Percentiles rank a stretch among this genome's conserved stretches.
Evolutionary conservation across 306 rosid species (phyloP).

Genomic region (Pterocarpus macrocarpus): DNA sequence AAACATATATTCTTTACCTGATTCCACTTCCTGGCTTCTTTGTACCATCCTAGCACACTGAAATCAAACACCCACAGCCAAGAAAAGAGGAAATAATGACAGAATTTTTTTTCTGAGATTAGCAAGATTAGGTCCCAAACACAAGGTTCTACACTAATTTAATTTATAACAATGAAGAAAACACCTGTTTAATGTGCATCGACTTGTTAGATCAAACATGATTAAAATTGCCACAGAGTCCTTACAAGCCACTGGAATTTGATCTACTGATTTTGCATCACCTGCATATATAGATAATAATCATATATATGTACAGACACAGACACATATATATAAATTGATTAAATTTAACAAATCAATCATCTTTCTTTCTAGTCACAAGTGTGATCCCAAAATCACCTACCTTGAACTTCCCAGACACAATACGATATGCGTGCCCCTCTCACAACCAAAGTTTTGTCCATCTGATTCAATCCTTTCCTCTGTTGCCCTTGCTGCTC

Average conservation of each 20-base stretch:
- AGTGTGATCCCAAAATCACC: slow-evolving; percentile 30
- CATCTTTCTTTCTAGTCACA: neutral
- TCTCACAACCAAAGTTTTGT: slow-evolving; percentile 71
- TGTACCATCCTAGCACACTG: slow-evolving; percentile 80
- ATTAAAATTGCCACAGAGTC: slow-evolving; percentile 89
- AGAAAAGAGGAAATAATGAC: neutral
- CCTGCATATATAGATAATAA: slow-evolving; percentile 53
- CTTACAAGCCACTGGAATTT: slow-evolving; percentile 77
- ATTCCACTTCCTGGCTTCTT: slow-evolving; percentile 87
- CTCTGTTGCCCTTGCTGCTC: slow-evolving; percentile 47
- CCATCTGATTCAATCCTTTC: slow-evolving; percentile 67
- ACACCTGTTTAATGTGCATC: slow-evolving; percentile 87
- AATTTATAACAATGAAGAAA: neutral
- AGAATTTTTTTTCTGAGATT: slow-evolving; percentile 30
- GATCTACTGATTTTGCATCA: slow-evolving; percentile 64
- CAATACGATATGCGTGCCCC: slow-evolving; percentile 88
- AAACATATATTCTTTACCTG: slow-evolving; percentile 58
- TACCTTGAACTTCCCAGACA: slow-evolving; percentile 98
- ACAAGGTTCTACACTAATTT: neutral
- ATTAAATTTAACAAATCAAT: neutral
- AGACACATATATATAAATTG: no score
- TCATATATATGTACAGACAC: neutral
- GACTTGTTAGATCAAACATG: slow-evolving; percentile 98
- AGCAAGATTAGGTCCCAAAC: slow-evolving; percentile 9
- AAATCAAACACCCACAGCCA: slow-evolving; percentile 40